Percentiles rank a stretch among this genome's conserved stretches.
These are phyloP conservation scores for Podospora bellae-mahoneyi DNA, from an alignment of 495 filamentous ascomycete species.

Conservation along the genomic window DNA sequence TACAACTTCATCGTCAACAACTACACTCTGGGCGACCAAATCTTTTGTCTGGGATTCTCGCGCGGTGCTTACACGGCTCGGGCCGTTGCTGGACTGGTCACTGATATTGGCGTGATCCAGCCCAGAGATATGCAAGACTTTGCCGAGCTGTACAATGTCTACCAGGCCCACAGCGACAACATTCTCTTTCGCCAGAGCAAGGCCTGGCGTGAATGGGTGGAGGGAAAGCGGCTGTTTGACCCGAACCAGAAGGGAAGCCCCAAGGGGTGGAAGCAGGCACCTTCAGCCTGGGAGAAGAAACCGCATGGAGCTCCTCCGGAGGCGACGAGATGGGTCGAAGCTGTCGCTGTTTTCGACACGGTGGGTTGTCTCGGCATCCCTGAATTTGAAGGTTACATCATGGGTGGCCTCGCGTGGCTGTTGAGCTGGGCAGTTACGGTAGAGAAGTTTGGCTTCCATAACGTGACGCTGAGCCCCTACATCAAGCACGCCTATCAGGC, in stretches of 20 bases:
- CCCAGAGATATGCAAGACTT: slow-evolving; percentile 3
- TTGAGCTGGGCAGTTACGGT: slow-evolving; percentile 23
- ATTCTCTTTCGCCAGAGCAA: neutral
- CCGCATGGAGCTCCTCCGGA: slow-evolving; percentile 13
- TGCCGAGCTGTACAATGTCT: neutral
- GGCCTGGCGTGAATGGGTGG: slow-evolving; percentile 4
- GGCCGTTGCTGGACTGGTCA: slow-evolving; percentile 53
- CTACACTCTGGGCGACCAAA: slow-evolving; percentile 57
- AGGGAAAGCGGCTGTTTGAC: neutral
- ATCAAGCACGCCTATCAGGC: slow-evolving; percentile 23
- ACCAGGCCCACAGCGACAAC: slow-evolving; percentile 2
- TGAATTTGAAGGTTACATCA: slow-evolving; percentile 19
- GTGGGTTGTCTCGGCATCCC: slow-evolving; percentile 5
- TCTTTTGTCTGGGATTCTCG: slow-evolving; percentile 62
- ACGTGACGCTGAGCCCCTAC: slow-evolving; percentile 26
- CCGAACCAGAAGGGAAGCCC: slow-evolving; percentile 10
- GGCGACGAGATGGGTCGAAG: slow-evolving; percentile 10
- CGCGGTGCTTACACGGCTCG: slow-evolving; percentile 63
- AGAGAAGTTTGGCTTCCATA: slow-evolving; percentile 17
- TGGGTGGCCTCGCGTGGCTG: neutral
- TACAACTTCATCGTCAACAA: slow-evolving; percentile 62
- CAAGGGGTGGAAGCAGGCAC: slow-evolving; percentile 8
- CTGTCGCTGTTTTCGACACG: slow-evolving; percentile 2
- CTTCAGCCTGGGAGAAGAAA: slow-evolving; percentile 7
- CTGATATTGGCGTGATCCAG: slow-evolving; percentile 37